Base-by-base conservation (phyloP, 1,139 yeast genomes). In the Saccharomyces hybrid region DNA sequence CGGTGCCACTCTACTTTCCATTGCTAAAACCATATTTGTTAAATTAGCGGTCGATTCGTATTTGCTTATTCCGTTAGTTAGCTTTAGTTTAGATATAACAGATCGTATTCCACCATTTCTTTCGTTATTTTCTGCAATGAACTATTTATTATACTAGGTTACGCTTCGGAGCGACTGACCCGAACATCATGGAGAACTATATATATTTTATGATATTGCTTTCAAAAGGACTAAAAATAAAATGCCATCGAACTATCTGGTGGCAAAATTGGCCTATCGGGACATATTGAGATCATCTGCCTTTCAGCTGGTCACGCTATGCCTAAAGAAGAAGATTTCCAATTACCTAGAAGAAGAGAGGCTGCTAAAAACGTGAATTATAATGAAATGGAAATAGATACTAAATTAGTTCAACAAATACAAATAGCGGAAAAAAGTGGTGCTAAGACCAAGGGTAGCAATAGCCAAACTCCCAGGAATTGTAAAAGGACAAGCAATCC, bases 1-100 rank as follows among this genome's bases (percentile, higher is more conserved):
- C 13, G 97, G 97, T 61, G 88, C 82, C 48, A 81, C 81, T 67
- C 91, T 76, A 49, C 81, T 83, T 46, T 70, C 73, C 60, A 70
- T 61, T 26, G 20, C 49, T 53, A 50, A 27, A 20, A 51, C 49
- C 50, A 48, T 48, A n/a, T 26, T 20, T 28, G 25, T n/a, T 26
- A 38, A 41, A 30, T 16, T 28, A 27, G 13, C 4, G 28, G 14
- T 16, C 13, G n/a, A 13, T 16, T 20, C 2, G 13, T 38, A 38
- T 38, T 38, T 6, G 44, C 7, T 13, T 11, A 20, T 16, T 23
- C 26, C 20, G 9, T 16, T 20, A 38, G 44, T 20, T 38, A 11
- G 13, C 16, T 38, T 38, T 13, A n/a, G 9, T 9, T 38, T 9
- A 3, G 4, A 20, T 16, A 13, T 38, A 6, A 7, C 26, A 20